phyloP scores from a whole-genome alignment of 331 rosid genomes.

The Erythrophleum ivorense region DNA sequence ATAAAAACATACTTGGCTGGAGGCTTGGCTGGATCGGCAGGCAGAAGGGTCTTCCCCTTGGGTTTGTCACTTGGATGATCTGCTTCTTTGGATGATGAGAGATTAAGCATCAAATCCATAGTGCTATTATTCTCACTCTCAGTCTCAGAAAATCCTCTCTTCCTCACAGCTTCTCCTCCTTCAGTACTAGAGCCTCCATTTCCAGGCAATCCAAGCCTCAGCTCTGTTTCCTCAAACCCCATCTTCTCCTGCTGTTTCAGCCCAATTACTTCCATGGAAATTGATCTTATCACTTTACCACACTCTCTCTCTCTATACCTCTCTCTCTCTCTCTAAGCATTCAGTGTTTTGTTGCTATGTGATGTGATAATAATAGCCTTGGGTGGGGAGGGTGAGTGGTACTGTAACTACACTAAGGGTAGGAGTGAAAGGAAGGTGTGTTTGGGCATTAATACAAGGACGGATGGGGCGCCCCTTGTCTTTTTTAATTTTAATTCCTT shows the following conservation, averaged over 20 bases:
- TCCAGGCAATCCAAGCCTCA: slow-evolving; percentile 87
- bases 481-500: not conserved
- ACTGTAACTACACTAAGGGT: slow-evolving; percentile 6
- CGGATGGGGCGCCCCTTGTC: slow-evolving; percentile 33
- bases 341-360: slow-evolving; percentile 44
- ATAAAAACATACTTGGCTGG: slow-evolving; percentile 72
- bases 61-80: slow-evolving; percentile 41
- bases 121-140: slow-evolving; percentile 32
- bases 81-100: slow-evolving; percentile 64
- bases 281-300: slow-evolving; percentile 41
- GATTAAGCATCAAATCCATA: slow-evolving; percentile 87
- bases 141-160: slow-evolving; percentile 87
- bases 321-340: slow-evolving; percentile 46
- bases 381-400: slow-evolving; percentile 17
- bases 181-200: slow-evolving; percentile 33
- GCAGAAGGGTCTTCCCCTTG: slow-evolving; percentile 56
- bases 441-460: slow-evolving; percentile 54
- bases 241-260: slow-evolving; percentile 43
- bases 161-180: slow-evolving; percentile 50
- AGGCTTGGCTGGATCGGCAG: slow-evolving; percentile 75
- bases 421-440: slow-evolving; percentile 28
- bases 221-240: slow-evolving; percentile 88
- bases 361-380: slow-evolving; percentile 51
- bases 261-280: slow-evolving; percentile 44
- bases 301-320: slow-evolving; percentile 42